These are phyloP conservation scores for Erodium texanum DNA, from an alignment of 441 rosid genomes.

Conservation along the genomic window DNA sequence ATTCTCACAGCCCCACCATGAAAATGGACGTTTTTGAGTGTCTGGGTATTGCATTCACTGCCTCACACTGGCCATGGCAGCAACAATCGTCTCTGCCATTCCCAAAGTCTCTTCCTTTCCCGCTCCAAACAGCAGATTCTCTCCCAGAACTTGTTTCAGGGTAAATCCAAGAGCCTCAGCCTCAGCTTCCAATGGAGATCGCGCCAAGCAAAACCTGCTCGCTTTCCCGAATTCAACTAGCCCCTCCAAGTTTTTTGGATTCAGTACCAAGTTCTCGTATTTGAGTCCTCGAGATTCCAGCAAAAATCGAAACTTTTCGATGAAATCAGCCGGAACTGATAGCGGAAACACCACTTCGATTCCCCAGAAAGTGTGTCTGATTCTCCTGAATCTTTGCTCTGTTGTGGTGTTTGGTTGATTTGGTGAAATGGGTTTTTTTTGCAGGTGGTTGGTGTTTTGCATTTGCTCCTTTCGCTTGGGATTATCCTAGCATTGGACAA, in stretches of 20 bases:
- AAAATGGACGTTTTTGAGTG: slow-evolving; percentile 19
- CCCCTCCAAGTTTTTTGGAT: slow-evolving; percentile 17
- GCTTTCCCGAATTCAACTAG: slow-evolving; percentile 7
- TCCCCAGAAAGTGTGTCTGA: slow-evolving; percentile 35
- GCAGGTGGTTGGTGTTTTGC: slow-evolving; percentile 56
- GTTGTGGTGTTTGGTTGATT: background rate
- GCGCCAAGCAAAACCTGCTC: slow-evolving; percentile 4
- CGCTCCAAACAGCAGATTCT: slow-evolving; percentile 11
- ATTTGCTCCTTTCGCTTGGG: slow-evolving; percentile 69
- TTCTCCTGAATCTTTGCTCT: background rate
- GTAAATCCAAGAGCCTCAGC: background rate
- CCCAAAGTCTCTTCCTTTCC: slow-evolving; percentile 18
- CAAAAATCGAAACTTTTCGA: slow-evolving; percentile 23
- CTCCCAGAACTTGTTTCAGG: slow-evolving; percentile 14
- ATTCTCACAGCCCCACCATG: background rate
- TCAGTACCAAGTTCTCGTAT: slow-evolving; percentile 34
- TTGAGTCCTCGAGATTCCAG: slow-evolving; percentile 29
- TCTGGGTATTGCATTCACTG: slow-evolving; percentile 12
- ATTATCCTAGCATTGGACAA: slow-evolving; percentile 65
- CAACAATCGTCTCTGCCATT: slow-evolving; percentile 22
- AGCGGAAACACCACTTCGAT: slow-evolving; percentile 37
- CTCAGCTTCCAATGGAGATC: slow-evolving; percentile 24
- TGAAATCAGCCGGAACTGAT: slow-evolving; percentile 35
- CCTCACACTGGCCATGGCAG: slow-evolving; percentile 36
- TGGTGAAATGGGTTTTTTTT: background rate